These are phyloP conservation scores for Claviceps cyperi DNA, from an alignment of 2,329 filamentous ascomycete species.

Conservation along the genomic window DNA sequence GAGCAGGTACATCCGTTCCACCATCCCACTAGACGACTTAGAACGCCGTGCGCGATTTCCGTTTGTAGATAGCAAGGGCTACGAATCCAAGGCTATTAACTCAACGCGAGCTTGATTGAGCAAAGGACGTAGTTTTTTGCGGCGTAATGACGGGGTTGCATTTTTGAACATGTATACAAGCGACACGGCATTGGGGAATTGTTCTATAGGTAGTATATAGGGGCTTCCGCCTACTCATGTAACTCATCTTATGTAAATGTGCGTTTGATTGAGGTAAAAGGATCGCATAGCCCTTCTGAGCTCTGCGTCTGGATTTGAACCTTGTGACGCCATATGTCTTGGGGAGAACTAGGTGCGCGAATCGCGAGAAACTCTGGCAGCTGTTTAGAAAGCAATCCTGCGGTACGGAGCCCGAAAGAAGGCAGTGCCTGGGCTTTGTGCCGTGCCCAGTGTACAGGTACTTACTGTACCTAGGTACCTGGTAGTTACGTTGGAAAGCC, in stretches of 20 bases:
- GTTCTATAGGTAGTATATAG: no score
- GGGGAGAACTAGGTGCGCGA: background rate
- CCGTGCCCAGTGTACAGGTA: no score
- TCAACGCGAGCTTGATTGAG: constrained; percentile 16
- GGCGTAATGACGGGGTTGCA: background rate
- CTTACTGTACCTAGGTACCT: no score
- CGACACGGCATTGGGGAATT: background rate
- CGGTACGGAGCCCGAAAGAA: no score
- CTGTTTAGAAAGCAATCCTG: no score
- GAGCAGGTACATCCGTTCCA: constrained; percentile 67
- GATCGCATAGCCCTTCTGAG: background rate
- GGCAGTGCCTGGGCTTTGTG: no score
- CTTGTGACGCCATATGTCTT: background rate
- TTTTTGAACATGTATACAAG: background rate
- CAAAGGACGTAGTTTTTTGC: background rate
- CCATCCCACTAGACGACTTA: constrained; percentile 66
- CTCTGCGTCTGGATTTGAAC: background rate
- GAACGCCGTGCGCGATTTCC: constrained; percentile 66
- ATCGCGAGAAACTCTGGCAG: background rate
- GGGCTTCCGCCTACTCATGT: no score
- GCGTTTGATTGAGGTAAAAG: background rate
- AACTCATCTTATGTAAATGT: no score
- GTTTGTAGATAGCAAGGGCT: constrained; percentile 40
- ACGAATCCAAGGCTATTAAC: constrained; percentile 27
- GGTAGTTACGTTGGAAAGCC: no score